A percentile compares a stretch with the other conserved stretches of the same genome.
Evolutionary conservation across 2,329 filamentous ascomycete genomes (phyloP).

Genomic region (Pestalotiopsis sp.): DNA sequence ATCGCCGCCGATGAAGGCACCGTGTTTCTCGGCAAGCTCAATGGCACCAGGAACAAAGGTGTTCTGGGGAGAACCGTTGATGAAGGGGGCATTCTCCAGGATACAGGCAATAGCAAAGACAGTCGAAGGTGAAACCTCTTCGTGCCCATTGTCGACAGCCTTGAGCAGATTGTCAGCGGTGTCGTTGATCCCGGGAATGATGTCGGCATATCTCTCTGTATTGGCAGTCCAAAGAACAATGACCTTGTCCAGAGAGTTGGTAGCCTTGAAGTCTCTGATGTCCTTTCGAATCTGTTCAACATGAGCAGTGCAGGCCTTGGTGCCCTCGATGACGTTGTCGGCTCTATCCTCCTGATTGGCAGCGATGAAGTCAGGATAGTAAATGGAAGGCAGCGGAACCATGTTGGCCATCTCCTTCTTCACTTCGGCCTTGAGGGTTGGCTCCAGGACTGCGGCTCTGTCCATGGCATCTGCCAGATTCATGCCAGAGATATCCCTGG

Average conservation of each 20-base stretch:
- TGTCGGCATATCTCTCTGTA: conserved; percentile 93
- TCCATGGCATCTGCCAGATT: conserved; percentile 93
- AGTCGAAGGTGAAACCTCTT: conserved; percentile 92
- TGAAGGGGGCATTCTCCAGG: conserved; percentile 87
- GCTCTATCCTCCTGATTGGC: conserved; percentile 97
- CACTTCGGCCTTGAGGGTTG: conserved; percentile 86
- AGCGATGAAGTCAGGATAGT: conserved; percentile 99
- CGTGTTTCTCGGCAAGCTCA: conserved; percentile 82
- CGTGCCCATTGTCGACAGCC: conserved; percentile 83
- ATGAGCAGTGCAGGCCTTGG: conserved; percentile 83
- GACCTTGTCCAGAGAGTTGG: conserved; percentile 87
- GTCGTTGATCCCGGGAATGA: conserved; percentile 89
- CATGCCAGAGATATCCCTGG: conserved; percentile 92
- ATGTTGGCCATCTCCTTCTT: conserved; percentile 91
- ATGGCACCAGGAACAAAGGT: conserved; percentile 95
- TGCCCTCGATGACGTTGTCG: conserved; percentile 84
- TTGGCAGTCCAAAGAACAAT: conserved; percentile 99
- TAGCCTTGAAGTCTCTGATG: conserved; percentile 89
- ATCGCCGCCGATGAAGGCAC: conserved; percentile 92
- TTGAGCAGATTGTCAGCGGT: conserved; percentile 92
- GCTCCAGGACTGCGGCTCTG: conserved; percentile 91
- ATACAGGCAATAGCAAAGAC: conserved; percentile 95
- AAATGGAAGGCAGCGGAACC: conserved; percentile 90
- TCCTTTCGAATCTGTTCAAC: conserved; percentile 92
- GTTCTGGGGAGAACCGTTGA: conserved; percentile 99